Percentiles rank a stretch among this genome's conserved stretches.
phyloP scores from a whole-genome alignment of 1,139 yeast genomes.

The Kurtzmaniella natalensis region DNA sequence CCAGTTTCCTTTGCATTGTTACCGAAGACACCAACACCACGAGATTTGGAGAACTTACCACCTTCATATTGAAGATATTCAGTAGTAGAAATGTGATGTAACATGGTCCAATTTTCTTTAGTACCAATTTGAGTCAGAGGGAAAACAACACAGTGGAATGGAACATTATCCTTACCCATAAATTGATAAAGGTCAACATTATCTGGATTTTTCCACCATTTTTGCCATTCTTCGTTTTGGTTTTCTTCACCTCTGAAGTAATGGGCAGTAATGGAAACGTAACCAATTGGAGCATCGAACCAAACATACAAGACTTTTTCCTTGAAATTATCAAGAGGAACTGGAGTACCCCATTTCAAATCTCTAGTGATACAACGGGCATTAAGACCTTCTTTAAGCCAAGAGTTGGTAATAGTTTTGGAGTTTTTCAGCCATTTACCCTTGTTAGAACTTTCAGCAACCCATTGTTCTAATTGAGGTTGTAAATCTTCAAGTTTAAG shows the following conservation, averaged over 20 bases:
- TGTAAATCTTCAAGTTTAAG: conserved; percentile 80
- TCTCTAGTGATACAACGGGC: conserved; percentile 98
- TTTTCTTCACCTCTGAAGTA: conserved; percentile 42
- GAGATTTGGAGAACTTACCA: conserved; percentile 94
- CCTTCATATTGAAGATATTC: conserved; percentile 97
- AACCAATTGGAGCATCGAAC: conserved; percentile 98
- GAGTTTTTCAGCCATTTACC: conserved; percentile 94
- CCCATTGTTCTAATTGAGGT: conserved; percentile 70
- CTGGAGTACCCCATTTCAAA: conserved; percentile 97
- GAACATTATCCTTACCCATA: conserved; percentile 99
- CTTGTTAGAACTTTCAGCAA: conserved; percentile 55
- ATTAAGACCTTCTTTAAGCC: conserved; percentile 90
- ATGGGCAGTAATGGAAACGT: conserved; percentile 91
- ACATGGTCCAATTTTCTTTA: conserved; percentile 80
- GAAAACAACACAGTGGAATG: conserved; percentile 97
- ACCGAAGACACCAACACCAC: conserved; percentile 97
- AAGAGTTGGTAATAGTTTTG: conserved; percentile 78
- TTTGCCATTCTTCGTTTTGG: conserved; percentile 54
- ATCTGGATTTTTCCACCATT: conserved; percentile 92
- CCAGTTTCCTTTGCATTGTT: conserved; percentile 95
- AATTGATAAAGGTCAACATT: conserved; percentile 84
- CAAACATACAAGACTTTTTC: conserved; percentile 94
- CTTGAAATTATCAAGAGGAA: conserved; percentile 76
- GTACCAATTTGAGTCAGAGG: conserved; percentile 93
- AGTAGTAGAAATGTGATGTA: conserved; percentile 88